A percentile compares a stretch with the other conserved stretches of the same genome.
Evolutionary conservation across 352 stramenopile genomes (phyloP).

Genomic region (Phytophthora rubi): DNA sequence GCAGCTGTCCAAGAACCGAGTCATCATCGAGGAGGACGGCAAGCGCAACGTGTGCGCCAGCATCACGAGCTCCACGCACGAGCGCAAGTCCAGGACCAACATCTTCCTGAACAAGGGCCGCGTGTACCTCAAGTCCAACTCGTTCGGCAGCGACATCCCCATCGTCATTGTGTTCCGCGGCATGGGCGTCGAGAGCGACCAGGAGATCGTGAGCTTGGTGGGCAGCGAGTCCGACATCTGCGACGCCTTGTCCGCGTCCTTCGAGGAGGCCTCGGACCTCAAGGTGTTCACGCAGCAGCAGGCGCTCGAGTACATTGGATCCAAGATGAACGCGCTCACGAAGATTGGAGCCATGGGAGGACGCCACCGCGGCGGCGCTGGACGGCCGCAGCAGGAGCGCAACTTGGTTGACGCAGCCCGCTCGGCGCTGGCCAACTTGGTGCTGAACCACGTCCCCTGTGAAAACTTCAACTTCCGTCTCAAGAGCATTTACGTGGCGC

Average conservation of each 20-base stretch:
- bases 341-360: slow-evolving; percentile 61
- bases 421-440: slow-evolving; percentile 97
- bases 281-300: slow-evolving; percentile 96
- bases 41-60: slow-evolving; percentile 92
- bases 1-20: slow-evolving; percentile 99
- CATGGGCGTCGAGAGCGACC: slow-evolving; percentile 98
- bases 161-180: slow-evolving; percentile 97
- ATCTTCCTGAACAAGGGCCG: slow-evolving; percentile 97
- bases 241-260: slow-evolving; percentile 93
- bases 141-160: slow-evolving; percentile 96
- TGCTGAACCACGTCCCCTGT: slow-evolving; percentile 99
- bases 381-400: slow-evolving; percentile 50
- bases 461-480: slow-evolving; percentile 97
- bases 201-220: slow-evolving; percentile 98
- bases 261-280: slow-evolving; percentile 96
- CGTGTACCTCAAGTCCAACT: slow-evolving; percentile 99
- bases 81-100: slow-evolving; percentile 97
- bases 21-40: slow-evolving; percentile 98
- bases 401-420: slow-evolving; percentile 94
- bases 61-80: slow-evolving; percentile 99
- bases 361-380: slow-evolving; percentile 40
- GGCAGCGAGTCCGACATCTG: slow-evolving; percentile 94
- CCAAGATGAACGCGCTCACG: slow-evolving; percentile 92
- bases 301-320: slow-evolving; percentile 97
- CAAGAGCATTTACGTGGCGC: slow-evolving; percentile 98